A percentile compares a stretch with the other conserved stretches of the same genome.
Evolutionary conservation across 179 eudicot species (phyloP).

Genomic region (Drosera spatulata): DNA sequence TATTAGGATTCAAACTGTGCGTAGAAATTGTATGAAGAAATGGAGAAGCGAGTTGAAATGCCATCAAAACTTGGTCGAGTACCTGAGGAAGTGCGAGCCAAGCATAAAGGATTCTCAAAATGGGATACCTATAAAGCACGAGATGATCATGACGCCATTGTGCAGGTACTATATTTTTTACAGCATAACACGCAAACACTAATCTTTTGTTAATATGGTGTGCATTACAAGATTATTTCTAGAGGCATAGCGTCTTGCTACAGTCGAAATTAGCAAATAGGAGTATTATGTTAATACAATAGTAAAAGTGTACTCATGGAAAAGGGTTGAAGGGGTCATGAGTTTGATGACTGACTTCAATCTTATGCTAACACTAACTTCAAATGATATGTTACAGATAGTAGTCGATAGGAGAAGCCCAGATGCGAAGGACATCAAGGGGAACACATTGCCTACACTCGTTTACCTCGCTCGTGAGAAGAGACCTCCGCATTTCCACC

Average conservation of each 20-base stretch:
- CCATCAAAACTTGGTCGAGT: constrained; percentile 30
- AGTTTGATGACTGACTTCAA: too few relatives aligned
- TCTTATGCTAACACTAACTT: background rate
- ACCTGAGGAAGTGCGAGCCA: constrained; percentile 18
- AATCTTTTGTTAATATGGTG: background rate
- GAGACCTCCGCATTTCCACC: constrained; percentile 51
- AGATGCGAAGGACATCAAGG: constrained; percentile 35
- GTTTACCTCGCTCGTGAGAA: constrained; percentile 81
- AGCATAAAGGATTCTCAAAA: constrained; percentile 49
- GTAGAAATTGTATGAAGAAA: constrained; percentile 56
- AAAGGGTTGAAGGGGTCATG: too few relatives aligned
- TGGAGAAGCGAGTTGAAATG: constrained; percentile 41
- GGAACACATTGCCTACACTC: constrained; percentile 44
- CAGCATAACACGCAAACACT: background rate
- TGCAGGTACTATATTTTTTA: constrained; percentile 32
- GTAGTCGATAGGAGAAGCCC: constrained; percentile 46
- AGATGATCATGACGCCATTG: constrained; percentile 51
- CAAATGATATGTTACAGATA: constrained; percentile 22
- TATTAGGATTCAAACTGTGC: background rate
- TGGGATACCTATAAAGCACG: constrained; percentile 42
- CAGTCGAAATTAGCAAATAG: too few relatives aligned
- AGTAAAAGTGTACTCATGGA: too few relatives aligned
- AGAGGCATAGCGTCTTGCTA: too few relatives aligned
- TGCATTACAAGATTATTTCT: background rate
- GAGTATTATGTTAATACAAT: too few relatives aligned